These are phyloP conservation scores for Beta lomatogona DNA, from an alignment of 179 eudicot genomes.

Conservation along the genomic window DNA sequence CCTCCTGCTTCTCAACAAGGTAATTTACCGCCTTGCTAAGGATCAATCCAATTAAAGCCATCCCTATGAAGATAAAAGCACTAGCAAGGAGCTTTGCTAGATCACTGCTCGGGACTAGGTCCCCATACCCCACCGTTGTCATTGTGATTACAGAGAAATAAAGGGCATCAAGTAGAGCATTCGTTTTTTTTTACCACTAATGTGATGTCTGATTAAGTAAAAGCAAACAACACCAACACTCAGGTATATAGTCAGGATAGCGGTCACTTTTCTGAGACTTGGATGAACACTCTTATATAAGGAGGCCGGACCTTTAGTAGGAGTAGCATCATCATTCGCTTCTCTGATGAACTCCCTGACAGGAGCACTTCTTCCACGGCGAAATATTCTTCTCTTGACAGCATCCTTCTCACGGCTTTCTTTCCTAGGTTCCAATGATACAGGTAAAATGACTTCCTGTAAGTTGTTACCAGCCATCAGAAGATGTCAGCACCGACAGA, in stretches of 20 bases:
- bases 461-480: conserved; percentile 41
- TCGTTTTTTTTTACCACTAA: conserved; percentile 62
- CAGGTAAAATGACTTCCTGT: conserved; percentile 37
- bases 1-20: conserved; percentile 65
- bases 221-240: conserved; percentile 49
- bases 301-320: conserved; percentile 26
- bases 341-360: conserved; percentile 22
- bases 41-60: conserved; percentile 56
- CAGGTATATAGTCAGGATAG: conserved; percentile 18
- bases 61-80: conserved; percentile 61
- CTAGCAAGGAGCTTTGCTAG: conserved; percentile 62
- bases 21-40: conserved; percentile 76
- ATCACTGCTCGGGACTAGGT: conserved; percentile 59
- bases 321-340: conserved; percentile 13
- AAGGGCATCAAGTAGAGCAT: conserved; percentile 61
- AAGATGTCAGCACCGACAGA: neutral
- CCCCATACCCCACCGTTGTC: conserved; percentile 91
- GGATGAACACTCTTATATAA: conserved; percentile 33
- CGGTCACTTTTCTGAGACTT: conserved; percentile 35
- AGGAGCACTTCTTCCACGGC: conserved; percentile 40
- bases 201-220: conserved; percentile 46
- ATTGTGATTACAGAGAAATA: conserved; percentile 76
- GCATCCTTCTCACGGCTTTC: conserved; percentile 26
- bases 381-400: conserved; percentile 45
- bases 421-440: conserved; percentile 33